Evolutionary conservation across 495 filamentous ascomycete genomes (phyloP).

Genomic region (Penicilliopsis zonata): DNA sequence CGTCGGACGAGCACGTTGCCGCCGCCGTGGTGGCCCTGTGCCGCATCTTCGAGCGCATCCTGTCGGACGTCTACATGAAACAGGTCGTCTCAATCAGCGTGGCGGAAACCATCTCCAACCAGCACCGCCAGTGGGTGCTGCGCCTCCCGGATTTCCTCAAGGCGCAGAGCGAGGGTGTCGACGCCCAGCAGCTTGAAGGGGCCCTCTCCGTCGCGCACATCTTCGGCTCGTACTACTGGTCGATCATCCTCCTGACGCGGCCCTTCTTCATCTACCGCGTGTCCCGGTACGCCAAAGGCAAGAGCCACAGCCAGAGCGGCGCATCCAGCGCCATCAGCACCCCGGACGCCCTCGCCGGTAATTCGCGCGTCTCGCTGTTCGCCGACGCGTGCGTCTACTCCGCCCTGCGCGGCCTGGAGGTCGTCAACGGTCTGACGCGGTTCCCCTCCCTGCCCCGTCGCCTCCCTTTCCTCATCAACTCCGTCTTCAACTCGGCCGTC

Average conservation of each 20-base stretch:
- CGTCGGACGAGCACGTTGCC: constrained; percentile 22
- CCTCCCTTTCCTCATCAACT: constrained; percentile 62
- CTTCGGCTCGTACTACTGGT: constrained; percentile 61
- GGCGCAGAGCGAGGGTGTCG: constrained; percentile 21
- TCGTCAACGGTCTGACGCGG: constrained; percentile 43
- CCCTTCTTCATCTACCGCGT: constrained; percentile 56
- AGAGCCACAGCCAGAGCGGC: too few relatives aligned
- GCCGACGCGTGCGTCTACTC: constrained; percentile 61
- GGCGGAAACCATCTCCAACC: constrained; percentile 54
- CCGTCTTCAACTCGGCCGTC: constrained; percentile 59
- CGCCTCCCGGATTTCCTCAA: constrained; percentile 22
- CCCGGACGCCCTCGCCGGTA: constrained; percentile 13
- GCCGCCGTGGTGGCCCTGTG: constrained; percentile 30
- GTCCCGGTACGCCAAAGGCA: constrained; percentile 30
- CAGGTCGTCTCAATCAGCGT: constrained; percentile 55
- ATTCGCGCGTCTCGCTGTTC: constrained; percentile 46
- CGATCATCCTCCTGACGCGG: constrained; percentile 53
- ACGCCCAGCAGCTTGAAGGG: constrained; percentile 31
- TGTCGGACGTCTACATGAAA: constrained; percentile 57
- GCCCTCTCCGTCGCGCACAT: constrained; percentile 55
- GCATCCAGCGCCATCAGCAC: constrained; percentile 12
- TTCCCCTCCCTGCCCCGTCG: constrained; percentile 47
- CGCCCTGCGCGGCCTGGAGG: constrained; percentile 52
- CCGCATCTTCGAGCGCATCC: constrained; percentile 52
- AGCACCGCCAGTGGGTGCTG: constrained; percentile 32